phyloP scores from a whole-genome alignment of 78 protist species.

The Parvularia atlantis region DNA sequence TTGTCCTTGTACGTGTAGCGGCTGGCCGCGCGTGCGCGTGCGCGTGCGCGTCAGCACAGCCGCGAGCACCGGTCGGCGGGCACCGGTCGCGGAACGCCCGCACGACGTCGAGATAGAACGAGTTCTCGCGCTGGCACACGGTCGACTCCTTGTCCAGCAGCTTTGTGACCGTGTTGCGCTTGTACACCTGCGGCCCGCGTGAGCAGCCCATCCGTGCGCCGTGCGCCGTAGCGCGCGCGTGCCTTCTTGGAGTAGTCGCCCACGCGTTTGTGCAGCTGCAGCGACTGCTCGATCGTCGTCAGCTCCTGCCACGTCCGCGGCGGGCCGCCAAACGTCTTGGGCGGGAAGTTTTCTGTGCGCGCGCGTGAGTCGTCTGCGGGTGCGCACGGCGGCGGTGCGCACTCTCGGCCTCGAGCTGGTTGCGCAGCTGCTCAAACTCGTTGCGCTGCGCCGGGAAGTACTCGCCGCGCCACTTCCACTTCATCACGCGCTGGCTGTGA shows the following conservation, averaged over 20 bases:
- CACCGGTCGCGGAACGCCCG: conserved; percentile 81
- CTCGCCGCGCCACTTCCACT: conserved; percentile 93
- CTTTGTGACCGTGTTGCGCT: conserved; percentile 26
- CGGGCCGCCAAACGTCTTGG: no score
- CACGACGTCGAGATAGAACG: conserved; percentile 97
- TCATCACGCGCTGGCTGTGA: conserved; percentile 49
- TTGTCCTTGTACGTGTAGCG: conserved; percentile 83
- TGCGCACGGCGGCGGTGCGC: not conserved
- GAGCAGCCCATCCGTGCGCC: not conserved
- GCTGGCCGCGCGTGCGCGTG: no score
- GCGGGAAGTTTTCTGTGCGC: no score
- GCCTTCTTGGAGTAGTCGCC: conserved; percentile 58
- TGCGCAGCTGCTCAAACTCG: conserved; percentile 43
- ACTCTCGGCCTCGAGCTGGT: conserved; percentile 61
- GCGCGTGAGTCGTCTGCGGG: no score
- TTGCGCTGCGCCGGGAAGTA: conserved; percentile 31
- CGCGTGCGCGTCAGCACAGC: no score
- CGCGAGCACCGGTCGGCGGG: no score
- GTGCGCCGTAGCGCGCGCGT: not conserved
- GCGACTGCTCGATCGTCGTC: conserved; percentile 31
- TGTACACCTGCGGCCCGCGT: conserved; percentile 52
- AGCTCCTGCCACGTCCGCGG: conserved; percentile 39
- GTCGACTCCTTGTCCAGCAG: conserved; percentile 28
- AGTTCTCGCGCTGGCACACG: conserved; percentile 97
- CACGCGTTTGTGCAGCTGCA: conserved; percentile 52